Conservation (phyloP, 306 rosid genomes). For the Lithocarpus polystachyus region DNA sequence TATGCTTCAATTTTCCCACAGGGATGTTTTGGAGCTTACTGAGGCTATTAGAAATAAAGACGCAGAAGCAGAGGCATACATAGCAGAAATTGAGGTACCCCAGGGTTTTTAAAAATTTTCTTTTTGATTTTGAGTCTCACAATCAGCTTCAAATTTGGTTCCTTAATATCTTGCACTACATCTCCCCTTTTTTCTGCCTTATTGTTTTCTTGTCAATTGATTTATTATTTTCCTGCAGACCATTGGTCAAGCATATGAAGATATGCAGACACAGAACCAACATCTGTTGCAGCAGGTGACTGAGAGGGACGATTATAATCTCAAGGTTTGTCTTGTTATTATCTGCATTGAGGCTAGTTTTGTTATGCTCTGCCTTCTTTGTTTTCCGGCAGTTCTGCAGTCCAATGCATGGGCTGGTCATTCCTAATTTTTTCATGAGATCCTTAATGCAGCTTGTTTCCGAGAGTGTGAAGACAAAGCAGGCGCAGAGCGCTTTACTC, state of each 20-base stretch:
- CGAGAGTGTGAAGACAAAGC: conserved; percentile 89
- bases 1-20: conserved; percentile 30
- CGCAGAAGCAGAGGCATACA: conserved; percentile 80
- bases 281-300: conserved; percentile 82
- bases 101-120: conserved; percentile 1
- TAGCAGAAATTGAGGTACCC: conserved; percentile 92
- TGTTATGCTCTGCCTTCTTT: conserved; percentile 3
- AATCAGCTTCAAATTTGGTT: not conserved
- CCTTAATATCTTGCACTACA: not conserved
- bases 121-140: not conserved
- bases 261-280: conserved; percentile 97
- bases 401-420: conserved; percentile 18
- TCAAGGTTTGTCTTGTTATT: conserved; percentile 60
- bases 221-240: conserved; percentile 52
- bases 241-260: conserved; percentile 98
- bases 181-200: conserved; percentile 10
- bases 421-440: conserved; percentile 11
- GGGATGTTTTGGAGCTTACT: conserved; percentile 72
- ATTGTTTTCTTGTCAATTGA: conserved; percentile 5
- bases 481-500: conserved; percentile 51
- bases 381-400: not conserved
- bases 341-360: conserved; percentile 4
- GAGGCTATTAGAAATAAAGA: conserved; percentile 87
- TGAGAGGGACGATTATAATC: conserved; percentile 95
- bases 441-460: conserved; percentile 82